These are phyloP conservation scores for Beauveria rudraprayagi DNA, from an alignment of 2,329 filamentous ascomycete genomes.

Conservation along the genomic window DNA sequence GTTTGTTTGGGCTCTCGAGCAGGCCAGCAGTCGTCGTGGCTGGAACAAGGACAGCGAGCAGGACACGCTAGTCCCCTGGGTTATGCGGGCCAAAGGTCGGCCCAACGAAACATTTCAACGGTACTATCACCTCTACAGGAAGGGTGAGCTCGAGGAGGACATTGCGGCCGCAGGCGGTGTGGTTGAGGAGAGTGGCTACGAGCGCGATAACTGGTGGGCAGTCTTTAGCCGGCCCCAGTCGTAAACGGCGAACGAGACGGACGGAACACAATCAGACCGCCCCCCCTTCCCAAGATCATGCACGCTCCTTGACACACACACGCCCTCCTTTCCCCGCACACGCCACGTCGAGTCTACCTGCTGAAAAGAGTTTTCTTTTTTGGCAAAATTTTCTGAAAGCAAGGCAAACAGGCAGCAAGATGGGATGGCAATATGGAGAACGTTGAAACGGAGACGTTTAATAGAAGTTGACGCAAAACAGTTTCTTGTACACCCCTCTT, in stretches of 20 bases:
- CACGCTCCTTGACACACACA: neutral
- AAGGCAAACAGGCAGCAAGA: too few relatives aligned
- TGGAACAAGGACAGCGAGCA: slow-evolving; percentile 81
- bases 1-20: slow-evolving; percentile 95
- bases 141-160: slow-evolving; percentile 80
- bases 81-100: slow-evolving; percentile 43
- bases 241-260: neutral
- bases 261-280: slow-evolving; percentile 8
- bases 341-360: neutral
- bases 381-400: neutral
- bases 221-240: slow-evolving; percentile 37
- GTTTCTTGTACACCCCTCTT: too few relatives aligned
- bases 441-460: too few relatives aligned
- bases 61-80: slow-evolving; percentile 95
- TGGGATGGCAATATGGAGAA: too few relatives aligned
- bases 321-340: neutral
- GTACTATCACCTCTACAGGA: slow-evolving; percentile 88
- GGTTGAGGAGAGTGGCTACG: slow-evolving; percentile 77
- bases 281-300: neutral
- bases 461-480: too few relatives aligned
- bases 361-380: neutral
- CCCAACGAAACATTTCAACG: slow-evolving; percentile 62
- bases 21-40: slow-evolving; percentile 74
- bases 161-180: slow-evolving; percentile 64
- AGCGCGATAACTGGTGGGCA: slow-evolving; percentile 98